A percentile compares a stretch with the other conserved stretches of the same genome.
Conservation (phyloP, 768 basidiomycete species). For the Russula abietina region DNA sequence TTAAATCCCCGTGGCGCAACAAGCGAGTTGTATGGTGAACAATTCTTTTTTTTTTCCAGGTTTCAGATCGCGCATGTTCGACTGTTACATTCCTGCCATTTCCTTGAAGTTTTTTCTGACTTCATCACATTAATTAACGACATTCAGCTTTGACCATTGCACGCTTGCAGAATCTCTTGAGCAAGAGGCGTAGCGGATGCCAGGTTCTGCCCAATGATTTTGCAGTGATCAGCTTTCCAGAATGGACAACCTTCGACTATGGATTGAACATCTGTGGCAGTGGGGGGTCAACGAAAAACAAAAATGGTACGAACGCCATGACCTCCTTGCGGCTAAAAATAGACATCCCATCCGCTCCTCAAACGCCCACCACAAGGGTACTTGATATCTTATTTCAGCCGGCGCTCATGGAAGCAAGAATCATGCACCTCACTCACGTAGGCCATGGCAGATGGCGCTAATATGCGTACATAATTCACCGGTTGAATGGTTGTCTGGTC, state of each 20-base stretch:
- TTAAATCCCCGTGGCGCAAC: not conserved
- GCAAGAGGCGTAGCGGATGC: conserved; percentile 54
- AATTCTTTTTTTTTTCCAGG: not conserved
- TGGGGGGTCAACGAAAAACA: too few species aligned
- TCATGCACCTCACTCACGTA: conserved; percentile 39
- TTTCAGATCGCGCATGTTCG: not conserved
- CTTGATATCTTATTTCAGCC: conserved; percentile 25
- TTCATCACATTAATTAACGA: not conserved
- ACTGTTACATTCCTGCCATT: not conserved
- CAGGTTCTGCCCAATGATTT: conserved; percentile 77
- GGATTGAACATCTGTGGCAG: not conserved
- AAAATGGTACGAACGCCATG: conserved; percentile 41
- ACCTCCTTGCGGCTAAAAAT: conserved; percentile 53
- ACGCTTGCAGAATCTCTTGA: conserved; percentile 41
- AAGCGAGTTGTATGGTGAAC: not conserved
- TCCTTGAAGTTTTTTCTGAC: not conserved
- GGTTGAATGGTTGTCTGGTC: conserved; percentile 54
- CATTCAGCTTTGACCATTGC: conserved; percentile 7
- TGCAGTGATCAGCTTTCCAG: conserved; percentile 58
- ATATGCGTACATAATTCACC: conserved; percentile 46
- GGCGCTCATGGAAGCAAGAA: not conserved
- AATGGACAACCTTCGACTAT: conserved; percentile 45
- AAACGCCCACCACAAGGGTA: conserved; percentile 56
- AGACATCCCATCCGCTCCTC: conserved; percentile 51
- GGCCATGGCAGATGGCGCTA: conserved; percentile 77